Conservation (phyloP, 2,329 filamentous ascomycete species). For the Didymella sp. region DNA sequence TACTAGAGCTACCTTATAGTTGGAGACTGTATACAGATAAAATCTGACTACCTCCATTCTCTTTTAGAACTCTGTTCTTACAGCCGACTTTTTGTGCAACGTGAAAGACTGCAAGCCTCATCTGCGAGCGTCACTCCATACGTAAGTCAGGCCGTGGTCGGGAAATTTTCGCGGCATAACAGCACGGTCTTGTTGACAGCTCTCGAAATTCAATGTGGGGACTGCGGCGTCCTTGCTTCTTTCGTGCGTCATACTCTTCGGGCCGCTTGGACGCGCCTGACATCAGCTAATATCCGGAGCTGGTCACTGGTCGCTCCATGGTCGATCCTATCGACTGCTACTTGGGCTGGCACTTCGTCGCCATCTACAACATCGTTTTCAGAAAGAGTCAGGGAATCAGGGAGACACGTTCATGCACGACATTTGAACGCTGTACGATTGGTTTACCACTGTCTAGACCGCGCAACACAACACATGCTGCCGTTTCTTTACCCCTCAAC, state of each 20-base stretch:
- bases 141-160: neutral
- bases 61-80: too few relatives aligned
- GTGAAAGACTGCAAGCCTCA: neutral
- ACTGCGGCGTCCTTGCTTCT: constrained; percentile 8
- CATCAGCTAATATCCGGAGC: constrained; percentile 15
- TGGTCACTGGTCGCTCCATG: constrained; percentile 12
- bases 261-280: constrained; percentile 18
- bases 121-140: neutral
- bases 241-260: constrained; percentile 18
- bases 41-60: too few relatives aligned
- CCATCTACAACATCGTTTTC: neutral
- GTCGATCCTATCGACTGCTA: neutral
- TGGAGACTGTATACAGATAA: too few relatives aligned
- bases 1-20: too few relatives aligned
- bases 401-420: neutral
- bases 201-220: constrained; percentile 2
- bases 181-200: constrained; percentile 5
- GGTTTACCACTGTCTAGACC: neutral
- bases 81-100: too few relatives aligned
- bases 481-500: constrained; percentile 10
- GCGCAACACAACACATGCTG: constrained; percentile 3
- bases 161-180: constrained; percentile 5
- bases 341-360: neutral
- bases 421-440: constrained; percentile 2
- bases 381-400: neutral